phyloP scores from a whole-genome alignment of 1,284 basidiomycete genomes.

The Microbotryum lychnidis-dioicae region DNA sequence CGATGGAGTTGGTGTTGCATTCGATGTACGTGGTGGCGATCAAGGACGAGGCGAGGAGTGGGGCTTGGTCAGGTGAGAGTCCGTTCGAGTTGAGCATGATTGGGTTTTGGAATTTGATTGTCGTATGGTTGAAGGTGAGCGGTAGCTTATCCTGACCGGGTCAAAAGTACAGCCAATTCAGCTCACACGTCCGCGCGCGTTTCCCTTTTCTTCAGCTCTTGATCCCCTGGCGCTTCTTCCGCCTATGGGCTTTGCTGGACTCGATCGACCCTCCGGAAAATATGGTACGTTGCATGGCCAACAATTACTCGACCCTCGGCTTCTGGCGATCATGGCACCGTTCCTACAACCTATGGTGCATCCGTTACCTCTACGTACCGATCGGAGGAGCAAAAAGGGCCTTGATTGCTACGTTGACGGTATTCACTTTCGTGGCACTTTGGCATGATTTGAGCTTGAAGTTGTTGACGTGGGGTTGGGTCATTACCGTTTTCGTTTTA shows the following conservation, averaged over 20 bases:
- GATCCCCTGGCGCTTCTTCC: constrained; percentile 95
- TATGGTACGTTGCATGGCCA: constrained; percentile 97
- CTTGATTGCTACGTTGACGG: constrained; percentile 61
- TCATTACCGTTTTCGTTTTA: constrained; percentile 79
- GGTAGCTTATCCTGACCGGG: background rate
- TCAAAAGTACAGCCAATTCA: background rate
- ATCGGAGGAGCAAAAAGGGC: constrained; percentile 66
- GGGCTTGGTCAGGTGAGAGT: constrained; percentile 53
- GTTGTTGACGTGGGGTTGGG: constrained; percentile 94
- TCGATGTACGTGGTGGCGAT: constrained; percentile 96
- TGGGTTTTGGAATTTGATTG: constrained; percentile 93
- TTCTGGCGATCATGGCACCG: constrained; percentile 98
- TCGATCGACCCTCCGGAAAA: constrained; percentile 94
- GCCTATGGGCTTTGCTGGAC: constrained; percentile 83
- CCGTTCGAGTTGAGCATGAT: constrained; percentile 83
- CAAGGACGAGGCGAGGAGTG: constrained; percentile 53
- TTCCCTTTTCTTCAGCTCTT: constrained; percentile 54
- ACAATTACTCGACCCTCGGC: constrained; percentile 87
- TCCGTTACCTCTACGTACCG: constrained; percentile 88
- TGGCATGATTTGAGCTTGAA: constrained; percentile 93
- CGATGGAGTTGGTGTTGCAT: constrained; percentile 87
- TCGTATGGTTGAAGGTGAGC: constrained; percentile 89
- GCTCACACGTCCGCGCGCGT: too few relatives aligned
- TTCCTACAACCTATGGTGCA: constrained; percentile 86
- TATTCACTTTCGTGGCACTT: constrained; percentile 96